Evolutionary conservation across 2,329 filamentous ascomycete genomes (phyloP).

Genomic region (Cladophialophora bantiana): DNA sequence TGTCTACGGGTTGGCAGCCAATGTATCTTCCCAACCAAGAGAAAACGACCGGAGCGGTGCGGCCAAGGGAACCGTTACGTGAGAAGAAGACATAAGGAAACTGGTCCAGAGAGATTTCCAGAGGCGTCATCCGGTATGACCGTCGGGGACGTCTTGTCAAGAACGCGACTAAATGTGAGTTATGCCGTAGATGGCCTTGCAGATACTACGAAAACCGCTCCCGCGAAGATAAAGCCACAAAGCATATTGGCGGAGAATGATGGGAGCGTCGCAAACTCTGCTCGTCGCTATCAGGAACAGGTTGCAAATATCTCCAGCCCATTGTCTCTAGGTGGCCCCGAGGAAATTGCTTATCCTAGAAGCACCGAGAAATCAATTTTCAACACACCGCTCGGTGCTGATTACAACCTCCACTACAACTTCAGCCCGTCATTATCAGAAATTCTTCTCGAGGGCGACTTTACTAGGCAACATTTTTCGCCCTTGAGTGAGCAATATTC

Average conservation of each 20-base stretch:
- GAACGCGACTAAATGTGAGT: background rate
- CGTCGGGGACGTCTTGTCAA: background rate
- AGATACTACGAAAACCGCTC: background rate
- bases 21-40: constrained; percentile 19
- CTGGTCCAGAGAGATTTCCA: background rate
- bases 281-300: background rate
- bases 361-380: background rate
- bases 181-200: background rate
- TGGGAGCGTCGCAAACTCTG: background rate
- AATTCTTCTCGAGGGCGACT: background rate
- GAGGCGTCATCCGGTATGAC: background rate
- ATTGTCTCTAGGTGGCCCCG: background rate
- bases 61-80: background rate
- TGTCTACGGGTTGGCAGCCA: constrained; percentile 13
- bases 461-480: background rate
- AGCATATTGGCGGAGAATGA: background rate
- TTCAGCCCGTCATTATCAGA: background rate
- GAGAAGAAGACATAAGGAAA: background rate
- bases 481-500: background rate
- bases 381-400: background rate
- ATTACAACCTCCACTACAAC: background rate
- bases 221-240: background rate
- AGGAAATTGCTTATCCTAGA: background rate
- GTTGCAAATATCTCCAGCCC: background rate
- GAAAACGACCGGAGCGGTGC: constrained; percentile 14